Evolutionary conservation across 306 rosid genomes (phyloP), one percentile per base, ranked within the genome.

Genomic region (Rosa lucieae): DNA sequence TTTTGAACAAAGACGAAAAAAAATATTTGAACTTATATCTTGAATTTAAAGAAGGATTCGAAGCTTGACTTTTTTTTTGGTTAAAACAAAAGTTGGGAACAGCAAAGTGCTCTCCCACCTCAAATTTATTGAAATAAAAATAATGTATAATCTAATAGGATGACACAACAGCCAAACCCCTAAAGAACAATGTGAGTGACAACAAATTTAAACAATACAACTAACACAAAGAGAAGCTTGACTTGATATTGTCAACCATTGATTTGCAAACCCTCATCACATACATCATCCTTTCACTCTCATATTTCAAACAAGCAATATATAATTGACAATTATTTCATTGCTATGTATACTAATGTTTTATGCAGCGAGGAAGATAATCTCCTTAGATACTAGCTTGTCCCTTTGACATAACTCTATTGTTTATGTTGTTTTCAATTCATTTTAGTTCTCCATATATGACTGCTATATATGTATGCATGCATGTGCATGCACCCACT

Each of bases 231-330:
- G n/a, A n/a, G 12, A 32, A 32, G n/a, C 32, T 65, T 6, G 70
- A 65, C 46, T 13, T 37, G 17, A 32, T 8, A 66, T 37, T 29
- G 44, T 63, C 69, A 63, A 37, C 70, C 1, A 61, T 61, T 32
- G 70, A 35, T n/a, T 32, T 35, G 21, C 70, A 66, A 66, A 14
- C 23, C 70, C 44, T 35, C 46, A 66, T 66, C 47, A 40, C 69
- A 5, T 67, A 39, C 71, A 67, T 67, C 48, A 67, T 67, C 48
- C 48, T 39, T 37, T 68, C 72, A 68, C 12, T 42, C n/a, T 68
- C 51, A 42, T 42, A 1, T 4, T 40, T 68, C 17, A 18, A 9
- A 1, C 8, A 18, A 15, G 47, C 47, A 37, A 37, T 35, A 66
- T 66, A 37, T 17, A 37, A 66, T 4, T 14, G 6, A 1, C 46